These are phyloP conservation scores for Xylaria grammica DNA, from an alignment of 495 filamentous ascomycete genomes.

Conservation along the genomic window DNA sequence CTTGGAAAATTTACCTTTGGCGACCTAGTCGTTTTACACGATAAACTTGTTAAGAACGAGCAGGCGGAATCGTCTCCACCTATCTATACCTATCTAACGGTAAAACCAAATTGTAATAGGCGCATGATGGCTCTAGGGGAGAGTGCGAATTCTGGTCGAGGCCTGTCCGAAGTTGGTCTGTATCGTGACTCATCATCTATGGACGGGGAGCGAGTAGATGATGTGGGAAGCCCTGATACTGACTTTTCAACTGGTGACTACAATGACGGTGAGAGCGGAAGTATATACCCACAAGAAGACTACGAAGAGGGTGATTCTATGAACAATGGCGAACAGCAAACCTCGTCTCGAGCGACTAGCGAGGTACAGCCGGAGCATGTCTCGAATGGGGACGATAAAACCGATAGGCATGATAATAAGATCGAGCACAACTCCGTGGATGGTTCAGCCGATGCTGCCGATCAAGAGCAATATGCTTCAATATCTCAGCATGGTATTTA, in stretches of 20 bases:
- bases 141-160: constrained; percentile 37
- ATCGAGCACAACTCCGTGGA: constrained; percentile 31
- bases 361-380: constrained; percentile 2
- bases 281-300: constrained; percentile 33
- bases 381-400: not conserved
- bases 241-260: constrained; percentile 21
- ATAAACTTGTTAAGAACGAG: constrained; percentile 46
- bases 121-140: constrained; percentile 39
- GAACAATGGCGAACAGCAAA: not conserved
- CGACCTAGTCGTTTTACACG: constrained; percentile 40
- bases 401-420: constrained; percentile 17
- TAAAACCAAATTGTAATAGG: constrained; percentile 37
- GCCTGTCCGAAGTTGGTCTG: constrained; percentile 36
- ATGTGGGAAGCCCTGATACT: constrained; percentile 17
- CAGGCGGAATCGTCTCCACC: constrained; percentile 25
- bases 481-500: constrained; percentile 33
- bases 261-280: constrained; percentile 59
- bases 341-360: not conserved
- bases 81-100: constrained; percentile 38
- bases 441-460: constrained; percentile 37
- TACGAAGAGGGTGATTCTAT: constrained; percentile 6
- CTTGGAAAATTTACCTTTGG: constrained; percentile 39
- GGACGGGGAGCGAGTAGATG: constrained; percentile 23
- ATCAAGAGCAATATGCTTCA: constrained; percentile 39
- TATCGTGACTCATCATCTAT: constrained; percentile 31